Evolutionary conservation across 2,329 filamentous ascomycete genomes (phyloP), one percentile per base, ranked within the genome.

Genomic region (Hymenoscyphus repandus): DNA sequence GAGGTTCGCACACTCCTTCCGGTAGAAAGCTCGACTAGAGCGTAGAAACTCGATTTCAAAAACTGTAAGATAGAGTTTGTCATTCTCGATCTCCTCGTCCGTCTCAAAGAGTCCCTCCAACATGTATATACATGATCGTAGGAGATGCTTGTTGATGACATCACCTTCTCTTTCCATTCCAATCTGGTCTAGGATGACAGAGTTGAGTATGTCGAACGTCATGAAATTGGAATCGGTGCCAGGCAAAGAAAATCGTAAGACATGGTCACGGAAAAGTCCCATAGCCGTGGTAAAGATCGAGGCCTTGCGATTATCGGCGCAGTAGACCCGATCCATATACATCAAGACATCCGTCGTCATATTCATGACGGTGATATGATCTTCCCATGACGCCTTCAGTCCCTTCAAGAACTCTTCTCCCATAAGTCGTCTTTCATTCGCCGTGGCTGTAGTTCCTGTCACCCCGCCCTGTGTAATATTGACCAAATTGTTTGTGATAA

Each of bases 301-400:
- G 0, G 89, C 85, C 54, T 79, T 78, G 5, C 82, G 78, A 53
- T 83, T 80, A 56, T 95, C 90, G 33, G 83, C 75, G 45, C 83
- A 86, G 63, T 88, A 90, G 27, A 91, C 85, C 45, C 90, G 86
- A 66, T 99, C 92, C 76, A 99, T 89, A 65, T 96, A 96, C 90
- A 97, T 96, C 46, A 97, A 76, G 31, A 97, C 90, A 68, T 97
- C 93, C 3, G 91, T 90, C 45, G 90, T 85, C 92, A 97, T 97
- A 65, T 90, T 90, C 88, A 96, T 96, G 40, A 88, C 91, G 50
- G 88, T 80, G 65, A 91, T 88, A 65, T 99, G 91, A 56, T 95
- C 87, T 54, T 90, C 82, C 90, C 91, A 99, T 2, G 85, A 82
- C 51, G 83, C 77, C 60, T 86, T 86, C 12, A 97, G 69, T 0